phyloP scores from a whole-genome alignment of 2,329 filamentous ascomycete species.

The Tolypocladium pustulatum region DNA sequence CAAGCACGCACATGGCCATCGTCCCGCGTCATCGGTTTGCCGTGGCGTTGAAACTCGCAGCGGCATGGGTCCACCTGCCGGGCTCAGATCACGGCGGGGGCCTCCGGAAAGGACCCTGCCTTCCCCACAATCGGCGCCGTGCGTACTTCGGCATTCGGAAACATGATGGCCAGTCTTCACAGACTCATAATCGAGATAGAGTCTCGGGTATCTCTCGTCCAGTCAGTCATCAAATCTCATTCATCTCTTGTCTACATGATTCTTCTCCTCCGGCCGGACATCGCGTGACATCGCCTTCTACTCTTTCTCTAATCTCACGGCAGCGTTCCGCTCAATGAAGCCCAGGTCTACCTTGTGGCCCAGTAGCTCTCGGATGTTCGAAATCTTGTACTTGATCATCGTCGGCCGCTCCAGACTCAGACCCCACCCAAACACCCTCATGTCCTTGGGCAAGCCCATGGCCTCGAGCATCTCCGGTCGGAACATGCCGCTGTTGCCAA shows the following conservation, averaged over 20 bases:
- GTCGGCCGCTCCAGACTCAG: constrained; percentile 87
- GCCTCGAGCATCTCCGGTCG: constrained; percentile 92
- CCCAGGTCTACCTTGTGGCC: constrained; percentile 92
- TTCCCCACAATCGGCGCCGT: not conserved
- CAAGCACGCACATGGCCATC: not conserved
- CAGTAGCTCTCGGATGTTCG: constrained; percentile 83
- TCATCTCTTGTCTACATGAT: not conserved
- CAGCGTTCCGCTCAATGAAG: constrained; percentile 86
- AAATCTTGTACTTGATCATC: constrained; percentile 91
- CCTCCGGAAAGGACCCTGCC: not conserved
- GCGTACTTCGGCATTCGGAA: not conserved
- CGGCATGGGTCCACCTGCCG: not conserved
- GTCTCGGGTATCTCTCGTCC: not conserved
- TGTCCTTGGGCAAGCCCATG: constrained; percentile 85
- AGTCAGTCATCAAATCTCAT: not conserved
- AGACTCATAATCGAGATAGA: no score
- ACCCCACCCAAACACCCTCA: constrained; percentile 92
- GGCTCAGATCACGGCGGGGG: not conserved
- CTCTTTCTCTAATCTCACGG: constrained; percentile 80
- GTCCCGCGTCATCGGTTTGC: not conserved
- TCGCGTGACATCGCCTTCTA: constrained; percentile 25
- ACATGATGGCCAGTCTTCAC: not conserved
- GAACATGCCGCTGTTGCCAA: constrained; percentile 98
- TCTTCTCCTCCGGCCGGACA: not conserved
- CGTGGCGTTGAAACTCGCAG: not conserved